Base-by-base conservation (phyloP, 805 yeast genomes). In the Wickerhamomyces ciferrii region DNA sequence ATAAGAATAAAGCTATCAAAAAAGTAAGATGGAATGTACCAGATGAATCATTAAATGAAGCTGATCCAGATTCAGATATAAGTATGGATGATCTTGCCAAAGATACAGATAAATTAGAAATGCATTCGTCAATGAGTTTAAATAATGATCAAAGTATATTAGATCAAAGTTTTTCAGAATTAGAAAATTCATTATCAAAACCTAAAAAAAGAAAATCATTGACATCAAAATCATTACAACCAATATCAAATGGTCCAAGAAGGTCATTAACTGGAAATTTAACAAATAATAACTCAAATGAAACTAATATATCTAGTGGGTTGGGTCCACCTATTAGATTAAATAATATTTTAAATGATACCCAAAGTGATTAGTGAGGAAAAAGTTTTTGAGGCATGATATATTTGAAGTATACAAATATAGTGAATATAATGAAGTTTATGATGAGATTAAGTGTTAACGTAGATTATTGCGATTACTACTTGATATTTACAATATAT, bases 1-100 rank as follows among this genome's bases (percentile, higher is more conserved):
- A 49, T 14, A 42, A 43, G 39, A 17, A 43, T 25, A 67, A 63
- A 48, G 53, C 54, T 11, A 41, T 59, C 13, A 74, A 73, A 44
- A 73, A 68, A 48, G 80, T 76, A 2, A 66, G 78, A 50, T 75
- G 78, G 76, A 70, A 70, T 48, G 67, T 68, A 13, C 72, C 72
- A 3, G 55, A 54, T 41, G 48, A 45, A 24, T n/a, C 14, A 9
- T 5, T 21, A 5, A 43, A 42, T 15, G 42, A 39, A 4, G 8
- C 35, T 20, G 36, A 44, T 35, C 47, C 43, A 15, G 59, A 55
- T 32, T 53, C 60, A 1, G 63, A 58, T 48, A 35, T 43, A 10
- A 39, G 41, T 21, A 46, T 46, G 48, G 45, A 46, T 24, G 61
- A 59, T 39, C 40, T 57, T 35, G 53, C 56, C n/a, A 53, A 50